A percentile compares a stretch with the other conserved stretches of the same genome.
These are phyloP conservation scores for Silene vulgaris DNA, from an alignment of 179 eudicot species.

Conservation along the genomic window DNA sequence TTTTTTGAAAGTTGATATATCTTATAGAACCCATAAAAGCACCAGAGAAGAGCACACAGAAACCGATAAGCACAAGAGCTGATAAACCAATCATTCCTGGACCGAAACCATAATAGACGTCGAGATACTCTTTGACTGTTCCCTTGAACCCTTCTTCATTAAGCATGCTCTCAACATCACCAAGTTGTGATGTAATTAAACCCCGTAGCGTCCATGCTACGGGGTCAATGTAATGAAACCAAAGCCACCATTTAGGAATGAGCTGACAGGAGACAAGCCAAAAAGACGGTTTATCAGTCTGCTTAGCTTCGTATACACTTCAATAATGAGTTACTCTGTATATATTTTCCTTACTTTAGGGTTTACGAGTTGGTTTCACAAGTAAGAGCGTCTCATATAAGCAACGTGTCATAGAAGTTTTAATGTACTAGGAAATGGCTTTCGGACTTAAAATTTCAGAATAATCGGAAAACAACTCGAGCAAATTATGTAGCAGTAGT, in stretches of 20 bases:
- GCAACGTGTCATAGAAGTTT: not conserved
- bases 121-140: slow-evolving; percentile 58
- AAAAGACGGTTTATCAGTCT: slow-evolving; percentile 1
- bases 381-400: too few species aligned
- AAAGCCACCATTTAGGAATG: slow-evolving; percentile 91
- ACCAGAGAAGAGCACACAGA: slow-evolving; percentile 49
- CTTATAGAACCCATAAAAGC: slow-evolving; percentile 58
- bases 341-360: too few species aligned
- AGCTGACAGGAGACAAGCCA: slow-evolving; percentile 33
- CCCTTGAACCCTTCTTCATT: slow-evolving; percentile 52
- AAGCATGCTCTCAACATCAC: slow-evolving; percentile 57
- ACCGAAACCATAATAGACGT: slow-evolving; percentile 43
- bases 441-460: not conserved
- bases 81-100: slow-evolving; percentile 51
- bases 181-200: slow-evolving; percentile 66
- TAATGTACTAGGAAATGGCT: not conserved
- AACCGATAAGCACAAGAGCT: slow-evolving; percentile 42
- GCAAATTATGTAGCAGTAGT: not conserved
- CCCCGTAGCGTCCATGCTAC: slow-evolving; percentile 81
- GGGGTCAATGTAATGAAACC: slow-evolving; percentile 85
- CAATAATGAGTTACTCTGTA: too few species aligned
- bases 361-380: too few species aligned
- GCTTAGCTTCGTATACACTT: not conserved
- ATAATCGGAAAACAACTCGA: not conserved
- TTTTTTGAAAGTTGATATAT: slow-evolving; percentile 69